These are phyloP conservation scores for Dryadomyces quercus-mongolicae DNA, from an alignment of 2,329 filamentous ascomycete genomes.

Conservation along the genomic window DNA sequence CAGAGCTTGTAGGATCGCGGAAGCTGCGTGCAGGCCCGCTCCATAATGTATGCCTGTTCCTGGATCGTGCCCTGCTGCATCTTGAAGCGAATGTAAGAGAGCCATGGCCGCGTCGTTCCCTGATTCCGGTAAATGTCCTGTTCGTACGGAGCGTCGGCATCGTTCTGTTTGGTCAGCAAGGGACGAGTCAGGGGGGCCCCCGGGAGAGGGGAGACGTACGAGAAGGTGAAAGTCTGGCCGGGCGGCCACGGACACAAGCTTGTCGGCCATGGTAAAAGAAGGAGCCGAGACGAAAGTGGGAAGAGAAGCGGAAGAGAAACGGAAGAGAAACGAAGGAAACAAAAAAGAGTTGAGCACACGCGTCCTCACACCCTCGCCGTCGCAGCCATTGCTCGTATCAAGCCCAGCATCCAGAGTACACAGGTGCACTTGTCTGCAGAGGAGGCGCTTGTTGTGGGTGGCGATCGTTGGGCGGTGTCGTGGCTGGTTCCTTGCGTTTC, in stretches of 20 bases:
- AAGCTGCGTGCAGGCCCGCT: constrained; percentile 79
- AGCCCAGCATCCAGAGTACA: not conserved
- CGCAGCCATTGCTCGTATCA: constrained; percentile 10
- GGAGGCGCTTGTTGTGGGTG: not conserved
- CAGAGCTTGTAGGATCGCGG: constrained; percentile 96
- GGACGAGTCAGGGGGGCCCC: not conserved
- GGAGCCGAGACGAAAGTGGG: not conserved
- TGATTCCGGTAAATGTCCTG: constrained; percentile 84
- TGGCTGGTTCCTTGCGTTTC: not conserved
- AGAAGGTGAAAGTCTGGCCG: constrained; percentile 9
- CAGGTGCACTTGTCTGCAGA: not conserved
- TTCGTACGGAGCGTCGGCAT: constrained; percentile 91
- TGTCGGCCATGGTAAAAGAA: not conserved
- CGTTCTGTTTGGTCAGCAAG: constrained; percentile 25
- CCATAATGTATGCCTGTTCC: constrained; percentile 79
- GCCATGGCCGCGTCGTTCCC: constrained; percentile 83
- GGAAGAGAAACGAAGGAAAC: not conserved
- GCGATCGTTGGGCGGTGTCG: not conserved
- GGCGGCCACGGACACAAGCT: not conserved
- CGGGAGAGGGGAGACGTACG: constrained; percentile 1
- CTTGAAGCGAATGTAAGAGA: constrained; percentile 89
- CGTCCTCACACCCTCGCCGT: constrained; percentile 11
- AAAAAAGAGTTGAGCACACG: constrained; percentile 1
- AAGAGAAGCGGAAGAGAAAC: not conserved
- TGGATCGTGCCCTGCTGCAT: constrained; percentile 69